Base-by-base conservation (phyloP, 768 basidiomycete genomes). In the Cystobasidium onofrii region DNA sequence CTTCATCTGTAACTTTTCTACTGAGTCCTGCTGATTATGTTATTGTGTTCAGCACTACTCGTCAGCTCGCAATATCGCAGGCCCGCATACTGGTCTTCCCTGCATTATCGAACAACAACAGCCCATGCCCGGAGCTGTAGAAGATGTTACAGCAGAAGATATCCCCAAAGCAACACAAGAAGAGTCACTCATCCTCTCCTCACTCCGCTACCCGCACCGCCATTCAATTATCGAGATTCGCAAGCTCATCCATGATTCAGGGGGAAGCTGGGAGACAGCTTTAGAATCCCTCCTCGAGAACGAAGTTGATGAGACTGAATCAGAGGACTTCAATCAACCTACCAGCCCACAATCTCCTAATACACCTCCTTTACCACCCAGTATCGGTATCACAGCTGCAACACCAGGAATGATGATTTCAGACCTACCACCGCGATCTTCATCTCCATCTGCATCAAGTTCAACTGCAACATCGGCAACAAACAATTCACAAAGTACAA, bases 31-130 rank as follows among this genome's bases (percentile, higher is more conserved):
- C n/a, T 55, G 39, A 39, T 39, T 15, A 6, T 39, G 39, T 39
- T 39, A 39, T 39, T 63, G 72, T 12, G 93, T 90, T 90, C 92
- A 95, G 79, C 92, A 95, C 80, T 95, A 93, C 78, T 92, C 90
- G 15, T 90, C 89, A n/a, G 90, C 95, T 73, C 89, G 92, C 57
- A 93, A 91, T 80, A 82, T 92, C 66, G 84, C 84, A 18, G 92
- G 92, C 0, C 92, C 92, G 0, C 91, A 92, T 79, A 83, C 86
- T 0, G 92, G 91, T 9, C 83, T 76, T 0, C 79, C 79, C 1
- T 36, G 73, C 1, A 74, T 79, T 13, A 61, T 66, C 17, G 70
- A 74, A 12, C 27, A 25, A 20, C 63, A 73, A n/a, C 54, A 33
- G 6, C 69, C 69, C 12, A 33, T 39, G 27, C 23, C 69, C 9